Evolutionary conservation across 179 eudicot genomes (phyloP), one percentile per base, ranked within the genome.

Genomic region (Amaranthus tricolor): DNA sequence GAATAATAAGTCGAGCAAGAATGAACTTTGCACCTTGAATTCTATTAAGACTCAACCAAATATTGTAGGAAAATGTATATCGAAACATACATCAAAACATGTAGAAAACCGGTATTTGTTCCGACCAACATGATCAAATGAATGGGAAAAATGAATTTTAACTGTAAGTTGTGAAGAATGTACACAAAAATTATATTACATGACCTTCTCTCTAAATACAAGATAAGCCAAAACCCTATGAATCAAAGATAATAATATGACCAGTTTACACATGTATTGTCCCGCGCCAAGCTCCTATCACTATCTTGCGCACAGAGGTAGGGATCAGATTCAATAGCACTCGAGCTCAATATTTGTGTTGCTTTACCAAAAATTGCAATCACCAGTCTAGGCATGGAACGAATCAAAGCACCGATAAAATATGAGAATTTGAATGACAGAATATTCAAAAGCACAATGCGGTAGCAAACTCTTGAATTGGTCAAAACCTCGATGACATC

Each of bases 221-320:
- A 53, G 65, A 62, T 55, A 74, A 64, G 68, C 58, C 72, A 62
- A 55, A 62, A 55, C 68, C 62, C 70, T 62, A 73, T 31, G 3
- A 68, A 70, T 49, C 62, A 58, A 73, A 58, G 40, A 50, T 63
- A 63, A 64, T 63, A 63, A 64, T 11, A 62, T 52, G 13, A 67
- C 83, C 78, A 79, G 79, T 52, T 75, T 61, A 71, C 78, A 77
- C 74, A 72, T 74, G 76, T 69, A 81, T 31, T 59, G 76, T 21
- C 69, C 81, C 72, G 19, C 76, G 68, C 81, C 81, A 74, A 68
- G 78, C 76, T 58, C 67, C 19, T 31, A 20, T 66, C 66, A 72
- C 44, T 68, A 71, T 31, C 51, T 61, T 31, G 40, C 40, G 53
- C 77, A 66, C 74, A 20, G 16, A 24, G 70, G 63, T 14, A 51